Percentiles rank a stretch among this genome's conserved stretches.
Conservation (phyloP, 2,329 filamentous ascomycete species). For the Pyrenochaeta sp. region DNA sequence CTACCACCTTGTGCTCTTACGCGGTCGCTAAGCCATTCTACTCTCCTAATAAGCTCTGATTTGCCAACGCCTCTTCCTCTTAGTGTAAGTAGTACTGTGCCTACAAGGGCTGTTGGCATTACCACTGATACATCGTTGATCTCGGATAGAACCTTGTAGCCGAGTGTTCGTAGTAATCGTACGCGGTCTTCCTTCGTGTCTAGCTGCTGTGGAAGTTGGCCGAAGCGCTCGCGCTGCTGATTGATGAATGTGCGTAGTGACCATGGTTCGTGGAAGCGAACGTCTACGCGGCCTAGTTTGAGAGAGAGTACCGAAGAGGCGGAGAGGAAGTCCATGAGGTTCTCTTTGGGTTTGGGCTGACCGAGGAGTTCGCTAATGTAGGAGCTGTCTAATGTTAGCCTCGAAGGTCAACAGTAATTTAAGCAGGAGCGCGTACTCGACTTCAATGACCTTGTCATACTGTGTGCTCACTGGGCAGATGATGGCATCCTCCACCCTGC, state of each 20-base stretch:
- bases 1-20: conserved; percentile 87
- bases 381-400: conserved; percentile 58
- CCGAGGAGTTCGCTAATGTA: conserved; percentile 95
- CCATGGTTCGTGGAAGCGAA: conserved; percentile 97
- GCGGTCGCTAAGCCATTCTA: conserved; percentile 87
- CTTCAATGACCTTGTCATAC: conserved; percentile 99
- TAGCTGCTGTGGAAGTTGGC: conserved; percentile 47
- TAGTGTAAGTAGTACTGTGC: conserved; percentile 89
- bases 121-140: conserved; percentile 97
- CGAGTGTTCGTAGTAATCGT: conserved; percentile 82
- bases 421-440: conserved; percentile 50
- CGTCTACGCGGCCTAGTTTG: conserved; percentile 89
- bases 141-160: conserved; percentile 90
- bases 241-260: conserved; percentile 83
- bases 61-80: conserved; percentile 92
- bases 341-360: conserved; percentile 95
- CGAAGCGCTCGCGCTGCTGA: conserved; percentile 72
- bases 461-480: conserved; percentile 97
- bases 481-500: conserved; percentile 86
- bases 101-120: conserved; percentile 96
- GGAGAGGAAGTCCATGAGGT: conserved; percentile 86
- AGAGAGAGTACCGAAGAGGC: conserved; percentile 88
- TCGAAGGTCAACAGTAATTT: background rate
- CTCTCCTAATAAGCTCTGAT: conserved; percentile 80
- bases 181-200: conserved; percentile 62